These are phyloP conservation scores for Ailanthus altissimus DNA, from an alignment of 345 rosid genomes.

Conservation along the genomic window DNA sequence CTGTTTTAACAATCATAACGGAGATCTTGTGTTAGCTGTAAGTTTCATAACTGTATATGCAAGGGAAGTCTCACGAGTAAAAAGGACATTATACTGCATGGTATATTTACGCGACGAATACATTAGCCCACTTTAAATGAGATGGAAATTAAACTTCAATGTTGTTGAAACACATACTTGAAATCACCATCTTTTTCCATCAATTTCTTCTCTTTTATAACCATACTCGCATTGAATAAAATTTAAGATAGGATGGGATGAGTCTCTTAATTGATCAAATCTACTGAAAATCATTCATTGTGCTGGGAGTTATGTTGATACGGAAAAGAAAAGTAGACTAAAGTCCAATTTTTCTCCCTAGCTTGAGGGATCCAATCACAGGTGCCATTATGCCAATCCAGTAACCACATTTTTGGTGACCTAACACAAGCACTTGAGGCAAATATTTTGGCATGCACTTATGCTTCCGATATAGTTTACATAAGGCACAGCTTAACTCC, in stretches of 20 bases:
- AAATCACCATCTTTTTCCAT: too few species aligned
- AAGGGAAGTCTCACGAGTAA: neutral
- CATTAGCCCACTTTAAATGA: neutral
- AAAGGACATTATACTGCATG: neutral
- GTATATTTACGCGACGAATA: neutral
- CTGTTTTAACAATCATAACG: conserved; percentile 48
- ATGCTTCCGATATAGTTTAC: too few species aligned
- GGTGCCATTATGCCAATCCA: too few species aligned
- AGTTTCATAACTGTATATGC: neutral
- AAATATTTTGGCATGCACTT: too few species aligned
- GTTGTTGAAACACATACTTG: too few species aligned
- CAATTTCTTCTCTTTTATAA: neutral
- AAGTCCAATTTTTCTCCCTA: too few species aligned
- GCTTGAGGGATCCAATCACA: too few species aligned
- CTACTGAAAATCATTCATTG: neutral
- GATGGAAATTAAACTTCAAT: neutral
- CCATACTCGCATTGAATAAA: neutral
- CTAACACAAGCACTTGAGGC: too few species aligned
- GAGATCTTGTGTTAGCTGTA: conserved; percentile 11
- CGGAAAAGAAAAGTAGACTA: too few species aligned
- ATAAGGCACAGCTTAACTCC: too few species aligned
- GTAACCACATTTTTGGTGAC: too few species aligned
- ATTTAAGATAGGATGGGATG: neutral
- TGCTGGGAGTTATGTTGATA: too few species aligned
- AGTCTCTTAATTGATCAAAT: neutral